Percentiles rank a stretch among this genome's conserved stretches.
These are phyloP conservation scores for Septoria petroselini DNA, from an alignment of 2,329 filamentous ascomycete genomes.

Conservation along the genomic window DNA sequence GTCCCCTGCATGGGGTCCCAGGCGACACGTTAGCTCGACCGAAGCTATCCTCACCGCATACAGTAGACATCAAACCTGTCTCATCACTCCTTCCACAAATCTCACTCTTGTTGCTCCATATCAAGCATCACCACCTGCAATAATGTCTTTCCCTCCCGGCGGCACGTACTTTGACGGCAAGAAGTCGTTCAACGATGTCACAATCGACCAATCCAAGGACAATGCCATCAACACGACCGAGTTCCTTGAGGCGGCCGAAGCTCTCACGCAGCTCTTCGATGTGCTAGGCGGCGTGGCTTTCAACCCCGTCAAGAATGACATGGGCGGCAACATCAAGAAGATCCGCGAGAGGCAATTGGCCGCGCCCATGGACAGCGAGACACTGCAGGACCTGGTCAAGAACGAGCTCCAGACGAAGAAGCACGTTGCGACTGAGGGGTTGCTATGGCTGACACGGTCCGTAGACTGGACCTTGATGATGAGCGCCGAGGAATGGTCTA, in stretches of 20 bases:
- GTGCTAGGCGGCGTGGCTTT: conserved; percentile 70
- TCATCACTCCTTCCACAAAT: too few relatives aligned
- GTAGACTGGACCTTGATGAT: conserved; percentile 34
- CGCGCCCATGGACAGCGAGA: conserved; percentile 74
- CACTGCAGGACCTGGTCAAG: conserved; percentile 76
- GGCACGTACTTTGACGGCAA: conserved; percentile 84
- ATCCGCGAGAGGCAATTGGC: conserved; percentile 77
- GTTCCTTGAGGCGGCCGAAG: conserved; percentile 89
- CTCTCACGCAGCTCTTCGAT: conserved; percentile 78
- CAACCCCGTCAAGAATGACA: conserved; percentile 84
- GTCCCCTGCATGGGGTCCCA: conserved; percentile 1
- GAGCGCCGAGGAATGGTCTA: too few relatives aligned
- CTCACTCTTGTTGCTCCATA: too few relatives aligned
- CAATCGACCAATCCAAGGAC: conserved; percentile 67
- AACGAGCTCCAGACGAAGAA: conserved; percentile 90
- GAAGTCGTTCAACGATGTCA: conserved; percentile 79
- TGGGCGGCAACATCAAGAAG: conserved; percentile 95
- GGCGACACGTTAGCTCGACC: conserved; percentile 1
- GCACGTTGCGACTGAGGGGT: conserved; percentile 81
- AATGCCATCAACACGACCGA: conserved; percentile 77
- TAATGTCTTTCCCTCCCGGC: conserved; percentile 45
- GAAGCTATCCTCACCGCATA: too few relatives aligned
- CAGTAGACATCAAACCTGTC: too few relatives aligned
- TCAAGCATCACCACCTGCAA: background rate
- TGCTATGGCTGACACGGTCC: conserved; percentile 87